Percentiles rank a stretch among this genome's conserved stretches.
Evolutionary conservation across 345 rosid genomes (phyloP).

Genomic region (Triadica sebifera): DNA sequence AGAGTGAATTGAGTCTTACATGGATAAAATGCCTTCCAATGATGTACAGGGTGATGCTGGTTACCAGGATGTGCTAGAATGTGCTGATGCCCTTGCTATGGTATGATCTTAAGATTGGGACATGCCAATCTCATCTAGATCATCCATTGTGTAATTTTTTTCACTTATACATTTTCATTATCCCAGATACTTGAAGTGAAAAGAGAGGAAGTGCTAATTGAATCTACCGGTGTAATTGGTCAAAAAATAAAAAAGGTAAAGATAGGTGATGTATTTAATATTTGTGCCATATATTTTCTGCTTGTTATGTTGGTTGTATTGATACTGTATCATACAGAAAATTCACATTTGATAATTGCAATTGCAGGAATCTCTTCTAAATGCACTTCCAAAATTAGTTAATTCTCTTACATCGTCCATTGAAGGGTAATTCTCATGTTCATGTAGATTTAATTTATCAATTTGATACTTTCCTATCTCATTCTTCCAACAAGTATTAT

Average conservation of each 20-base stretch:
- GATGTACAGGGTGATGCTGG: constrained; percentile 87
- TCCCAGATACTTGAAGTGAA: constrained; percentile 61
- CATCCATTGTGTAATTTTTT: not conserved
- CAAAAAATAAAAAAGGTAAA: constrained; percentile 84
- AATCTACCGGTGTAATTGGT: constrained; percentile 96
- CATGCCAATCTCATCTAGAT: constrained; percentile 5
- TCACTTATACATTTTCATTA: constrained; percentile 4
- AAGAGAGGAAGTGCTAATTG: constrained; percentile 67
- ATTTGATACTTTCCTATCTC: not conserved
- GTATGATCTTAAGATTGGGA: constrained; percentile 28
- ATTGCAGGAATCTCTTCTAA: constrained; percentile 72
- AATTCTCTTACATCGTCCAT: constrained; percentile 55
- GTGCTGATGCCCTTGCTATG: constrained; percentile 62
- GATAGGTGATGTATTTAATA: not conserved
- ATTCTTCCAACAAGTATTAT: not conserved
- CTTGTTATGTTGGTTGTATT: constrained; percentile 9
- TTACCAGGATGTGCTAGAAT: constrained; percentile 76
- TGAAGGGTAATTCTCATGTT: constrained; percentile 50
- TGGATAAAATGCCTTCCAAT: constrained; percentile 22
- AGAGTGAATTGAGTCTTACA: not conserved
- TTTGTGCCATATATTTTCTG: not conserved
- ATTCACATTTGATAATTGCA: constrained; percentile 17
- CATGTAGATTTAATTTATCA: constrained; percentile 1
- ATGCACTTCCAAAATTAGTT: constrained; percentile 71
- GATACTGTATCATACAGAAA: not conserved